Evolutionary conservation across 2,329 filamentous ascomycete genomes (phyloP).

Genomic region (Calonectria crousiana): DNA sequence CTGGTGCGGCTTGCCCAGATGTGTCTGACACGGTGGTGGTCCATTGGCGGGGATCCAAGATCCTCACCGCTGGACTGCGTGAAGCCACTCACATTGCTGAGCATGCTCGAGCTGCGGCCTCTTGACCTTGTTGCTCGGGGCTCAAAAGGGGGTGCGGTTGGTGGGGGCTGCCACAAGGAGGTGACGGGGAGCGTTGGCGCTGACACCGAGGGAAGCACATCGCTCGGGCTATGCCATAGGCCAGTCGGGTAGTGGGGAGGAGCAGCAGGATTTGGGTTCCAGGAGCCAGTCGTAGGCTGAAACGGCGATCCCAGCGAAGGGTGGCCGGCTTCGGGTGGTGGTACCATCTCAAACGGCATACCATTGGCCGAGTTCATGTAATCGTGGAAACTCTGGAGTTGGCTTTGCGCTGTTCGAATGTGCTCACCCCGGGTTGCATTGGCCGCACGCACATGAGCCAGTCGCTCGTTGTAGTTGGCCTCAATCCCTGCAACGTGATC

Average conservation of each 20-base stretch:
- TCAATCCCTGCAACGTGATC: constrained; percentile 61
- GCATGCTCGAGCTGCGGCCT: constrained; percentile 75
- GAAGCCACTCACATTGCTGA: constrained; percentile 75
- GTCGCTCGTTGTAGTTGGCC: constrained; percentile 58
- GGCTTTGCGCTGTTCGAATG: constrained; percentile 46
- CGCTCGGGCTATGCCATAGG: constrained; percentile 53
- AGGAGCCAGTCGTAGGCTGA: constrained; percentile 42
- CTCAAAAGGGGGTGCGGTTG: constrained; percentile 52
- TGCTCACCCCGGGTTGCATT: constrained; percentile 49
- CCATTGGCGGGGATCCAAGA: constrained; percentile 42
- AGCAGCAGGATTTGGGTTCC: constrained; percentile 52
- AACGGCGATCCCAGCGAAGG: constrained; percentile 43
- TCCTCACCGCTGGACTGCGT: constrained; percentile 72
- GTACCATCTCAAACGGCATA: constrained; percentile 47
- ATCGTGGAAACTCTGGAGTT: constrained; percentile 49
- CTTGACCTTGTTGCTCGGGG: constrained; percentile 57
- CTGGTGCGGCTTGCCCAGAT: constrained; percentile 44
- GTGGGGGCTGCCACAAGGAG: constrained; percentile 52
- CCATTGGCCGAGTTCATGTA: constrained; percentile 49
- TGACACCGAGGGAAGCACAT: constrained; percentile 48
- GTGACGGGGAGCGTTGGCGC: constrained; percentile 48
- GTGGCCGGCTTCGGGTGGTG: constrained; percentile 37
- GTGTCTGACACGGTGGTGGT: constrained; percentile 33
- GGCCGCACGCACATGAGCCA: constrained; percentile 52
- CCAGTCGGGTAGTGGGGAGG: constrained; percentile 50